A percentile compares a stretch with the other conserved stretches of the same genome.
phyloP scores from a whole-genome alignment of 2,329 filamentous ascomycete genomes.

The Fusarium sp. region DNA sequence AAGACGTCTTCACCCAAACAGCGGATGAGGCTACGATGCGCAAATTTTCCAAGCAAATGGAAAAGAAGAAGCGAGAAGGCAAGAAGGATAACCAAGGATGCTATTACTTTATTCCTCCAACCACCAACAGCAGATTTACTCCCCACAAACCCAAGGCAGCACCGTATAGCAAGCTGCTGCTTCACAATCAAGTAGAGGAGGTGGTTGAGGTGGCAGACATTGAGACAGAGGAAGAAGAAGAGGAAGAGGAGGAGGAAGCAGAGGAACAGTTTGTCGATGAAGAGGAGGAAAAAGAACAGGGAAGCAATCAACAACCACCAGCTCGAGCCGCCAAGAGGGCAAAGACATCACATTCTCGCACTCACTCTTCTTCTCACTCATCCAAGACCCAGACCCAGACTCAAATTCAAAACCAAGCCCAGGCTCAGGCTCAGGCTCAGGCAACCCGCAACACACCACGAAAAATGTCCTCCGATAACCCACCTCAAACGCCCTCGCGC shows the following conservation, averaged over 20 bases:
- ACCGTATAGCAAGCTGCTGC: conserved; percentile 60
- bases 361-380: conserved; percentile 35
- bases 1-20: conserved; percentile 67
- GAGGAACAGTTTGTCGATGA: conserved; percentile 19
- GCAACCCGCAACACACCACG: conserved; percentile 41
- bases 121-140: conserved; percentile 56
- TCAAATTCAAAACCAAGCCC: conserved; percentile 5
- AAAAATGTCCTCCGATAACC: conserved; percentile 43
- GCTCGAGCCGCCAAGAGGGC: conserved; percentile 52
- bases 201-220: conserved; percentile 27
- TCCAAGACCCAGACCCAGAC: conserved; percentile 2
- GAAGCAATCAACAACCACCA: conserved; percentile 14
- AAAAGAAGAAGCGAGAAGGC: conserved; percentile 67
- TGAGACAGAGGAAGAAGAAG: conserved; percentile 9
- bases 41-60: conserved; percentile 63
- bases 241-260: neutral
- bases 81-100: conserved; percentile 63
- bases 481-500: conserved; percentile 51
- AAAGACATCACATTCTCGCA: conserved; percentile 48
- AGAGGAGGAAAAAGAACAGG: conserved; percentile 21
- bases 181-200: conserved; percentile 49
- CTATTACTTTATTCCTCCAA: conserved; percentile 65
- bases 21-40: conserved; percentile 63
- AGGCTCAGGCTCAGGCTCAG: conserved; percentile 20
- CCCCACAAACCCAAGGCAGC: conserved; percentile 60